phyloP scores from a whole-genome alignment of 2,329 filamentous ascomycete species.

The Stagonosporopsis cucurbitacearum region DNA sequence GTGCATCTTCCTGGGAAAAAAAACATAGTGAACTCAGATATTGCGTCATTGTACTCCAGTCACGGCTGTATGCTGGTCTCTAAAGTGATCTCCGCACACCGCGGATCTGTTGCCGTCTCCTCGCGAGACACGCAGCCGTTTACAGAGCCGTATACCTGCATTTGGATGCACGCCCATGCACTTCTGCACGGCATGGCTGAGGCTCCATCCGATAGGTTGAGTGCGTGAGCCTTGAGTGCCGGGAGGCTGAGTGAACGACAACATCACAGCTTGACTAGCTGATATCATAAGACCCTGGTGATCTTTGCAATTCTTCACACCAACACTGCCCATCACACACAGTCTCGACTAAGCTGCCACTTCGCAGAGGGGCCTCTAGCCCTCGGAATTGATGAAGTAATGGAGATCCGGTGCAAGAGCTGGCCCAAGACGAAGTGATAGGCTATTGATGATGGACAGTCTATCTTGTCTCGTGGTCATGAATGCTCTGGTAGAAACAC shows the following conservation, averaged over 20 bases:
- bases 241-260: conserved; percentile 7
- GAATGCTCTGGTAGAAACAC: neutral
- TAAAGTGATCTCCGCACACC: conserved; percentile 33
- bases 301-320: neutral
- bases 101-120: conserved; percentile 43
- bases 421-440: neutral
- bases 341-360: neutral
- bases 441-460: neutral
- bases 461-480: neutral
- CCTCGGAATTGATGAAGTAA: neutral
- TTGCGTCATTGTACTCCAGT: conserved; percentile 39
- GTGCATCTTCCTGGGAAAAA: conserved; percentile 17
- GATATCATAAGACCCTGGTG: neutral
- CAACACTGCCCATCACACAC: neutral
- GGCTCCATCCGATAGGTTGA: conserved; percentile 24
- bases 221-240: neutral
- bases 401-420: neutral
- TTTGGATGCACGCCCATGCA: conserved; percentile 24
- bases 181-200: conserved; percentile 26
- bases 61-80: conserved; percentile 28
- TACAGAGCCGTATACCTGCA: conserved; percentile 27
- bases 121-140: conserved; percentile 38
- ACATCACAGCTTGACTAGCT: conserved; percentile 11
- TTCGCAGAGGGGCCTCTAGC: neutral
- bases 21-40: conserved; percentile 20